These are phyloP conservation scores for Pseudocercospora fijiensis DNA, from an alignment of 2,329 filamentous ascomycete species.

Conservation along the genomic window DNA sequence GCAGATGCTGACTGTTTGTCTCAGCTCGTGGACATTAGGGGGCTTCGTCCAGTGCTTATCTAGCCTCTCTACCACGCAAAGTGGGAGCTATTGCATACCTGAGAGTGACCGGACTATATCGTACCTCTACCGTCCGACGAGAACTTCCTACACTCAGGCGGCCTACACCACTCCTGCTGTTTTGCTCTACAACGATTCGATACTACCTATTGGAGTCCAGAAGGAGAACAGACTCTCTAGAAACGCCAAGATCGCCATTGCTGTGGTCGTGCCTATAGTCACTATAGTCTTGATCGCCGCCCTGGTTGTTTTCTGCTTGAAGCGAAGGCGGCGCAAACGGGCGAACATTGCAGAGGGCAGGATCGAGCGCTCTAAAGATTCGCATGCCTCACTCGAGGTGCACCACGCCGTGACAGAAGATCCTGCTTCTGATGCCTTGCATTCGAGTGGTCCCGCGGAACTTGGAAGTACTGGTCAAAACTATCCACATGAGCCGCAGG, in stretches of 20 bases:
- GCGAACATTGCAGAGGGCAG: background rate
- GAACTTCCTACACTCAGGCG: background rate
- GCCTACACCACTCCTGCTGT: slow-evolving; percentile 14
- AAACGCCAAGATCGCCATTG: slow-evolving; percentile 9
- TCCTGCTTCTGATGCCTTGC: background rate
- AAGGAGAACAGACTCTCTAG: background rate
- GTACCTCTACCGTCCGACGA: background rate
- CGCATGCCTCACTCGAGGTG: background rate
- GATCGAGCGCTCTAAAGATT: no score
- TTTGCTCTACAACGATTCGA: slow-evolving; percentile 1
- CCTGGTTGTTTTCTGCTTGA: slow-evolving; percentile 7
- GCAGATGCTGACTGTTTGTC: background rate
- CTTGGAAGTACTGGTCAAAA: background rate
- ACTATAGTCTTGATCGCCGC: background rate
- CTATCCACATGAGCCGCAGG: background rate
- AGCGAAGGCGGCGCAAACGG: slow-evolving; percentile 2
- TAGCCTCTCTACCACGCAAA: background rate
- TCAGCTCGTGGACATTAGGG: slow-evolving; percentile 6
- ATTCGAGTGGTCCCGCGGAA: background rate
- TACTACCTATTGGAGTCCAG: background rate
- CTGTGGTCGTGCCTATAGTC: slow-evolving; percentile 8
- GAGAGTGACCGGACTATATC: background rate
- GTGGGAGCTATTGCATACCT: background rate
- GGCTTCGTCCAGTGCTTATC: slow-evolving; percentile 12
- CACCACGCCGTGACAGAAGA: background rate